A percentile compares a stretch with the other conserved stretches of the same genome.
Conservation (phyloP, 345 rosid species). For the Nasturtium officinale region DNA sequence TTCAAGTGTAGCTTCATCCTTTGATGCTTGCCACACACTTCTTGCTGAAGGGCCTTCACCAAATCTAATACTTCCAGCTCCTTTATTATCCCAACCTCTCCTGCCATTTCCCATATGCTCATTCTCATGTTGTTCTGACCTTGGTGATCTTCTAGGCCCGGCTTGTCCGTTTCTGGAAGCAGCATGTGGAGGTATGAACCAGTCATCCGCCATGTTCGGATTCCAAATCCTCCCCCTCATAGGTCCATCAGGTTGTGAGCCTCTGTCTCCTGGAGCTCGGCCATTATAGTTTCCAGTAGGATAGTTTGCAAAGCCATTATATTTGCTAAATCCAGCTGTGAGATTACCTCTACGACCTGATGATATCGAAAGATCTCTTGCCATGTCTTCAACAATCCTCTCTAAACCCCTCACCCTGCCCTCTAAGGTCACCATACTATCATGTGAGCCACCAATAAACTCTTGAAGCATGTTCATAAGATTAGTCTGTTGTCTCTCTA, state of each 20-base stretch:
- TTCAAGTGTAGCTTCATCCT: conserved; percentile 98
- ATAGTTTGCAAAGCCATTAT: conserved; percentile 72
- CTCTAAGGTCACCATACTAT: conserved; percentile 89
- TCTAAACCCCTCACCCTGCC: conserved; percentile 96
- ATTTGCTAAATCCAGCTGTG: conserved; percentile 68
- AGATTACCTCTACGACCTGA: conserved; percentile 77
- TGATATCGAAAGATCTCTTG: conserved; percentile 81
- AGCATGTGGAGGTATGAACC: conserved; percentile 71
- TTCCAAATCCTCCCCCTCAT: conserved; percentile 75
- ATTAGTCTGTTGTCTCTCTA: conserved; percentile 93
- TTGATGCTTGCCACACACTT: conserved; percentile 99
- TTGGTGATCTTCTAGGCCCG: conserved; percentile 71
- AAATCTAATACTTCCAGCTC: conserved; percentile 66
- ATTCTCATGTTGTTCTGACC: conserved; percentile 69
- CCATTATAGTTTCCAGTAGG: conserved; percentile 64
- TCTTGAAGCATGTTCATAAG: conserved; percentile 98
- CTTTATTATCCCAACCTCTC: conserved; percentile 91
- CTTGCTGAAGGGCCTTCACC: conserved; percentile 99
- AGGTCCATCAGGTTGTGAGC: conserved; percentile 68
- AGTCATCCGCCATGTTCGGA: conserved; percentile 67
- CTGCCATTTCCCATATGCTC: conserved; percentile 69
- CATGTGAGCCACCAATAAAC: conserved; percentile 97
- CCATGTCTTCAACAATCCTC: conserved; percentile 96
- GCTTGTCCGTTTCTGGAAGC: conserved; percentile 74
- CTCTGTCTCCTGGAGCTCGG: conserved; percentile 77